A percentile compares a stretch with the other conserved stretches of the same genome.
Conservation (phyloP, 169 alveolate species). For the Cyclospora cayetanensis region DNA sequence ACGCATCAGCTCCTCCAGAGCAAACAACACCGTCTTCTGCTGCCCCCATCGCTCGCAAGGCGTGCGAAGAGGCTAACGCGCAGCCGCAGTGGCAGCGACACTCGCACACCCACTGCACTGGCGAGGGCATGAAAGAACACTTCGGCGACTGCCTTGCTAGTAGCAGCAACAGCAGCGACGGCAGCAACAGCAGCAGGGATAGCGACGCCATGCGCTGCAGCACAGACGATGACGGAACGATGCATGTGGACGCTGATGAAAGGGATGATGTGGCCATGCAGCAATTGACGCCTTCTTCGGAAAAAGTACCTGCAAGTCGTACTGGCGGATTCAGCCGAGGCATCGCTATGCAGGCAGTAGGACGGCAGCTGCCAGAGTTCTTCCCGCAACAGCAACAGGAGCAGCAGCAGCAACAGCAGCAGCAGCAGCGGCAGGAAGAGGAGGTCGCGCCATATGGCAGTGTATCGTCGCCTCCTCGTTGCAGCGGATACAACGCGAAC, state of each 20-base stretch:
- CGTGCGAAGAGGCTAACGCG: too few relatives aligned
- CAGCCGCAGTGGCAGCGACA: slow-evolving; percentile 17
- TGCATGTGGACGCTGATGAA: slow-evolving; percentile 29
- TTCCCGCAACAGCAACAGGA: background rate
- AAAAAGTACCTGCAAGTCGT: background rate
- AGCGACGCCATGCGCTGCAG: slow-evolving; percentile 29
- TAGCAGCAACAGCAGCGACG: too few relatives aligned
- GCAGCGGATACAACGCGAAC: background rate
- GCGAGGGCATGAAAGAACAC: background rate
- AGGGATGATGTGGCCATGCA: background rate
- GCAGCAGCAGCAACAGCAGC: background rate
- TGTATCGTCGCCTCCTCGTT: background rate
- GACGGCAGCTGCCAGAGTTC: background rate
- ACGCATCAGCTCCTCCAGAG: too few relatives aligned
- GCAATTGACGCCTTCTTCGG: background rate
- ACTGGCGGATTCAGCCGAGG: slow-evolving; percentile 5
- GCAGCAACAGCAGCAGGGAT: background rate
- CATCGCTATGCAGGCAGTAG: slow-evolving; percentile 19
- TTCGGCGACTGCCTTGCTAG: background rate
- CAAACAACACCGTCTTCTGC: too few relatives aligned
- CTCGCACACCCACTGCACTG: background rate
- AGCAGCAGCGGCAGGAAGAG: background rate
- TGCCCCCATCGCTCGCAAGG: too few relatives aligned
- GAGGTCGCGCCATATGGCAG: background rate
- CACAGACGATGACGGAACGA: background rate